A percentile compares a stretch with the other conserved stretches of the same genome.
phyloP scores from a whole-genome alignment of 805 yeast species.

The Myxozyma monticola region DNA sequence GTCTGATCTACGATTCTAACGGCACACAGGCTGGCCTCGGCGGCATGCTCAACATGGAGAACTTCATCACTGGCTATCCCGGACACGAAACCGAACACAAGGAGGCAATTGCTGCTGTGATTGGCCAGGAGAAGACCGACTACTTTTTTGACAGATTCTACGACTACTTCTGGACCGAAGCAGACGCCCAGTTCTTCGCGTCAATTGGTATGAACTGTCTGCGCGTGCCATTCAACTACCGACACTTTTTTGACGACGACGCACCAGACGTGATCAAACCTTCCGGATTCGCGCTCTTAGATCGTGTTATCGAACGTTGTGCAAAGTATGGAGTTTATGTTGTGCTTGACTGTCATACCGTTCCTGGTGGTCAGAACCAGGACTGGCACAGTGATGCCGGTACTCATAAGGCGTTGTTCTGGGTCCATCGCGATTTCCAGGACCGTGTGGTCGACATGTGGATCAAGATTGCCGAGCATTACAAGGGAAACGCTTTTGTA shows the following conservation, averaged over 20 bases:
- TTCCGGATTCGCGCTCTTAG: conserved; percentile 49
- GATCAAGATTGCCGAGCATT: conserved; percentile 48
- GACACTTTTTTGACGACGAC: conserved; percentile 51
- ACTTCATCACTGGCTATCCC: conserved; percentile 58
- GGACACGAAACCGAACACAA: conserved; percentile 57
- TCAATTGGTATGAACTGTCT: conserved; percentile 48
- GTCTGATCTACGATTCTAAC: not conserved
- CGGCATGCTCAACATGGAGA: conserved; percentile 56
- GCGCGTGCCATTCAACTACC: conserved; percentile 54
- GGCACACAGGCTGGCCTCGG: conserved; percentile 12
- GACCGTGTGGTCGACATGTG: conserved; percentile 50
- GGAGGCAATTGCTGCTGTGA: conserved; percentile 41
- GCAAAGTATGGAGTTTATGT: conserved; percentile 50
- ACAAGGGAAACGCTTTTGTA: conserved; percentile 49
- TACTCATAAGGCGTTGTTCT: conserved; percentile 50
- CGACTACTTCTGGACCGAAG: conserved; percentile 56
- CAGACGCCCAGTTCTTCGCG: conserved; percentile 49
- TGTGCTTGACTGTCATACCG: conserved; percentile 52
- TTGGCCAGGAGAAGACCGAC: conserved; percentile 51
- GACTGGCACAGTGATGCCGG: conserved; percentile 56
- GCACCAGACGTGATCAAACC: conserved; percentile 47
- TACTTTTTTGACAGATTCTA: conserved; percentile 54
- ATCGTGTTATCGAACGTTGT: conserved; percentile 47
- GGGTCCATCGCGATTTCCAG: conserved; percentile 53
- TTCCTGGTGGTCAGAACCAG: conserved; percentile 58